Evolutionary conservation across 2,329 filamentous ascomycete species (phyloP).

Genomic region (Ophiostoma piceae): DNA sequence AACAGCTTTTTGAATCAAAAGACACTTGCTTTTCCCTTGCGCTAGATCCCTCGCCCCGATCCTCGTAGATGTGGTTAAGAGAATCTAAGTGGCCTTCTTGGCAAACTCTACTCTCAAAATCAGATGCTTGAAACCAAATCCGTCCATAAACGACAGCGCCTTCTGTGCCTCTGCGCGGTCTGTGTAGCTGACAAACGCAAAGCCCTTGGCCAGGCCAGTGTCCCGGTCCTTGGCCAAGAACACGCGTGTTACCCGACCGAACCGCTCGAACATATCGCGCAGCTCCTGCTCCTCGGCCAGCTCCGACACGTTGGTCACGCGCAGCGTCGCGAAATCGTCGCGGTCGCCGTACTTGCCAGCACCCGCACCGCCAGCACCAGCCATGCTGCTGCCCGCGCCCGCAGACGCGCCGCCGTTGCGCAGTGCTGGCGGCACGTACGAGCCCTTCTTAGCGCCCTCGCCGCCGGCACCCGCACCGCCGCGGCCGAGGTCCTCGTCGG

Average conservation of each 20-base stretch:
- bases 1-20: not conserved
- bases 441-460: slow-evolving; percentile 62
- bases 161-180: slow-evolving; percentile 84
- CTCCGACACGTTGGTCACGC: slow-evolving; percentile 97
- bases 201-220: slow-evolving; percentile 93
- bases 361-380: slow-evolving; percentile 40
- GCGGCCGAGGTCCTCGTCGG: slow-evolving; percentile 39
- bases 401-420: slow-evolving; percentile 70
- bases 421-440: slow-evolving; percentile 91
- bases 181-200: slow-evolving; percentile 96
- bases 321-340: slow-evolving; percentile 91
- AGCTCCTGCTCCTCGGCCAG: slow-evolving; percentile 95
- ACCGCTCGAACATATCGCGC: slow-evolving; percentile 96
- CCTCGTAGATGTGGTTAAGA: not conserved
- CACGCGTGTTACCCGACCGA: slow-evolving; percentile 91
- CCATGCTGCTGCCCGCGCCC: slow-evolving; percentile 58
- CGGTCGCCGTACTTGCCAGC: slow-evolving; percentile 80
- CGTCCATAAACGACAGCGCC: slow-evolving; percentile 72
- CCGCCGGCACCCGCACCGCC: slow-evolving; percentile 49
- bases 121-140: slow-evolving; percentile 82
- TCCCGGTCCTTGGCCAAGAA: slow-evolving; percentile 98
- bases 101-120: slow-evolving; percentile 85
- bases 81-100: slow-evolving; percentile 55
- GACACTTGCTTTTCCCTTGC: slow-evolving; percentile 13
- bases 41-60: not conserved